A percentile compares a stretch with the other conserved stretches of the same genome.
These are phyloP conservation scores for Brettanomyces naardenensis DNA, from an alignment of 805 yeast genomes.

Conservation along the genomic window DNA sequence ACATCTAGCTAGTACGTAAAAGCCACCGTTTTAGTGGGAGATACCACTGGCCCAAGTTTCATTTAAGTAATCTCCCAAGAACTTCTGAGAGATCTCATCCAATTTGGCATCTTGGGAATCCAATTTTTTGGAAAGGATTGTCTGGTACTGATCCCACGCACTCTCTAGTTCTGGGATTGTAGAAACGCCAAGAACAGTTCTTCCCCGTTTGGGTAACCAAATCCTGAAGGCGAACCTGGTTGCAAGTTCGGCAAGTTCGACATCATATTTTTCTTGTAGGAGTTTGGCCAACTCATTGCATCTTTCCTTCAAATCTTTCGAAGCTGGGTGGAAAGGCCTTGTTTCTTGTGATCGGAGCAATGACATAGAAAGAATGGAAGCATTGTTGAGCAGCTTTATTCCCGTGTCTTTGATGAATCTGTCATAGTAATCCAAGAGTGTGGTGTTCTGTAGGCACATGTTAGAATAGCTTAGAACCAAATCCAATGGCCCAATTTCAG, in stretches of 20 bases:
- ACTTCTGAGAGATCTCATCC: slow-evolving; percentile 33
- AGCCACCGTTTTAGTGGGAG: slow-evolving; percentile 7
- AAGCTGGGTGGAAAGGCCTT: slow-evolving; percentile 76
- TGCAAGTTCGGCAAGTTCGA: slow-evolving; percentile 77
- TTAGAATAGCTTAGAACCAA: slow-evolving; percentile 72
- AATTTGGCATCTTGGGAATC: slow-evolving; percentile 35
- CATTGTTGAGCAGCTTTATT: slow-evolving; percentile 59
- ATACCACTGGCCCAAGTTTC: slow-evolving; percentile 53
- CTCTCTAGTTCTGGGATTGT: slow-evolving; percentile 50
- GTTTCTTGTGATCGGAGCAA: slow-evolving; percentile 61
- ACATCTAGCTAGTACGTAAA: slow-evolving; percentile 1
- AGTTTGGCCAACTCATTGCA: slow-evolving; percentile 37
- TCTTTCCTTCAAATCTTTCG: slow-evolving; percentile 44
- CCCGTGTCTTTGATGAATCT: slow-evolving; percentile 46
- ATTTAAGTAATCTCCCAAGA: slow-evolving; percentile 47
- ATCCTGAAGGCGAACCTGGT: slow-evolving; percentile 62
- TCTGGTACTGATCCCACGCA: slow-evolving; percentile 54
- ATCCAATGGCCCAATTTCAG: slow-evolving; percentile 58
- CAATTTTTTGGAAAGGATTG: slow-evolving; percentile 29
- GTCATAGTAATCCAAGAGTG: slow-evolving; percentile 37
- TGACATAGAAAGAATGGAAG: slow-evolving; percentile 86
- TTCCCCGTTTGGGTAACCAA: slow-evolving; percentile 45
- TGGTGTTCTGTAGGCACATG: slow-evolving; percentile 72
- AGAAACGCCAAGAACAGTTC: slow-evolving; percentile 76
- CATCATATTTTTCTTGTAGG: slow-evolving; percentile 30